These are phyloP conservation scores for Citrus cavaleriei DNA, from an alignment of 345 rosid species.

Conservation along the genomic window DNA sequence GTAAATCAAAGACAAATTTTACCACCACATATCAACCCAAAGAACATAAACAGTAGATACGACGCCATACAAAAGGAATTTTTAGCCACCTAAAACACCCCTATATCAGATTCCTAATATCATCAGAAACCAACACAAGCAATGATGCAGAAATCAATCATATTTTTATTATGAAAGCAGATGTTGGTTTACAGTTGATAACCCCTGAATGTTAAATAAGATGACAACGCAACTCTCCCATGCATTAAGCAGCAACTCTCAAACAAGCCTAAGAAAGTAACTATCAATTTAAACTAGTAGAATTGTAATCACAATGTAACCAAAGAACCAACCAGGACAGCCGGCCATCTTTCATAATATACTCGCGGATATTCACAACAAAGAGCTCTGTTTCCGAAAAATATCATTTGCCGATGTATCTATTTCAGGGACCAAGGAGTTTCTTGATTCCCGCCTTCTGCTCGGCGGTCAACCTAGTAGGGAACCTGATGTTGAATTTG, in stretches of 20 bases:
- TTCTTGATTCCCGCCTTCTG: conserved; percentile 52
- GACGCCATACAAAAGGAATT: no score
- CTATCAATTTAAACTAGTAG: neutral
- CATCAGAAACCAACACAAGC: neutral
- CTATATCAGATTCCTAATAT: neutral
- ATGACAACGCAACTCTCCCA: neutral
- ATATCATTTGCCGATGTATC: neutral
- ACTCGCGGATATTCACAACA: neutral
- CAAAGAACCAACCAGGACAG: neutral
- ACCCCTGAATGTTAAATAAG: neutral
- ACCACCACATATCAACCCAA: no score
- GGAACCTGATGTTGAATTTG: conserved; percentile 62
- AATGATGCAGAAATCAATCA: neutral
- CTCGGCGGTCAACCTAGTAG: conserved; percentile 42
- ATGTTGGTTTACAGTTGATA: neutral
- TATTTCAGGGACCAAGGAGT: conserved; percentile 31
- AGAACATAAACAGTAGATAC: no score
- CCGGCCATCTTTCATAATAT: neutral
- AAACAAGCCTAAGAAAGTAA: neutral
- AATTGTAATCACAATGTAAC: neutral
- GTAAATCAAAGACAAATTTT: no score
- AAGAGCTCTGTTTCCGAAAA: neutral
- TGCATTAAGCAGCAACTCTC: neutral
- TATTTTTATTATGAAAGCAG: neutral
- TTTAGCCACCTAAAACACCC: neutral